Conservation (phyloP, 2,329 filamentous ascomycete genomes). For the Thelonectria blattea region DNA sequence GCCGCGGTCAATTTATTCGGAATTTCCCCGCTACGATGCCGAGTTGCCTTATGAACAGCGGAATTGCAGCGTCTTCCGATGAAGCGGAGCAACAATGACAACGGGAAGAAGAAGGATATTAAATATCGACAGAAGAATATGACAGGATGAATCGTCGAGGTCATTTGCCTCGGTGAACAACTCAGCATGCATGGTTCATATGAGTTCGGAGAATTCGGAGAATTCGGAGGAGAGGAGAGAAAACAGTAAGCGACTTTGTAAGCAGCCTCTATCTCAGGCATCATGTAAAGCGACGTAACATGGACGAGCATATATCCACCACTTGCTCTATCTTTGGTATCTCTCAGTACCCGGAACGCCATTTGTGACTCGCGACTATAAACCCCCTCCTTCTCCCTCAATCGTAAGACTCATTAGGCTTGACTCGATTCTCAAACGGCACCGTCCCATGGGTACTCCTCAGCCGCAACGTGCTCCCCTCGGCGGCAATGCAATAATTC, state of each 20-base stretch:
- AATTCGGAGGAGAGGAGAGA: no score
- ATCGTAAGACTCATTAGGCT: slow-evolving; percentile 16
- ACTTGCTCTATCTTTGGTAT: no score
- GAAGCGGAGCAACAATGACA: background rate
- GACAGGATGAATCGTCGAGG: background rate
- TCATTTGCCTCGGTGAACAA: background rate
- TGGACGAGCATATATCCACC: no score
- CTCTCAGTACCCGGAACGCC: no score
- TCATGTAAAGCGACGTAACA: no score
- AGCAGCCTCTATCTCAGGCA: no score
- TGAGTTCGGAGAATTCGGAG: no score
- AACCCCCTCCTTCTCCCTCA: background rate
- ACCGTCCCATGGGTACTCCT: background rate
- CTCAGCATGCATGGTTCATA: no score
- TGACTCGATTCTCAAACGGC: slow-evolving; percentile 9
- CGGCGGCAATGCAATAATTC: slow-evolving; percentile 15
- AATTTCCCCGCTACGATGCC: background rate
- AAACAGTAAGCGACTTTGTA: no score
- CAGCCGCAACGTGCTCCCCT: slow-evolving; percentile 5
- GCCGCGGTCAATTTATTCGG: background rate
- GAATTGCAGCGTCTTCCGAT: background rate
- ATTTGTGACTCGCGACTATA: no score
- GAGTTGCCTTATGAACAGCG: background rate
- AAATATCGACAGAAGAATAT: background rate
- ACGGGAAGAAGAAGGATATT: background rate